phyloP scores from a whole-genome alignment of 2,329 filamentous ascomycete genomes.

The Curvularia eragrostidis region DNA sequence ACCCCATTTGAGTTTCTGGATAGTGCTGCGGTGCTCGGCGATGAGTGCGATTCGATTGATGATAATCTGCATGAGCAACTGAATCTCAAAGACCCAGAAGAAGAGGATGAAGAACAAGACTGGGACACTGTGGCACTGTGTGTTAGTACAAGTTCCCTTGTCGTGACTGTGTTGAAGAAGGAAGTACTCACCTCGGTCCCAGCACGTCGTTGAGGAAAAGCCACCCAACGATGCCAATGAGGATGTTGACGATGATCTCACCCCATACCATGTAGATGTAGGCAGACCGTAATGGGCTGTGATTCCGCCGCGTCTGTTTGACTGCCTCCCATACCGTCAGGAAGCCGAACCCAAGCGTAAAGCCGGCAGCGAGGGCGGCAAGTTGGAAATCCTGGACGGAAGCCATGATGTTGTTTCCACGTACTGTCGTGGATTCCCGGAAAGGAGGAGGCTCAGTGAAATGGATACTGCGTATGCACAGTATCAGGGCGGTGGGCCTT shows the following conservation, averaged over 20 bases:
- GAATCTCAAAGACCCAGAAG: conserved; percentile 51
- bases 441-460: conserved; percentile 6
- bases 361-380: conserved; percentile 44
- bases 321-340: conserved; percentile 46
- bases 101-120: conserved; percentile 44
- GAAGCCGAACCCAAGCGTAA: conserved; percentile 45
- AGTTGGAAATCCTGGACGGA: conserved; percentile 39
- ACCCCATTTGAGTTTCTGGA: conserved; percentile 56
- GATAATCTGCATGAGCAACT: conserved; percentile 63
- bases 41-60: conserved; percentile 62
- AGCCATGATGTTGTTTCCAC: conserved; percentile 18
- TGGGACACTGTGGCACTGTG: conserved; percentile 25
- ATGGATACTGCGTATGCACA: background rate
- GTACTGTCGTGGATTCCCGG: conserved; percentile 2
- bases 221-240: conserved; percentile 43
- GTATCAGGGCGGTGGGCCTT: background rate
- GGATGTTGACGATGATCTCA: conserved; percentile 38
- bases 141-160: conserved; percentile 6
- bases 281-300: conserved; percentile 41
- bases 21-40: conserved; percentile 50
- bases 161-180: background rate
- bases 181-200: conserved; percentile 38
- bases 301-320: conserved; percentile 46
- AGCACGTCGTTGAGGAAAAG: conserved; percentile 39
- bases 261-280: conserved; percentile 50